Conservation (phyloP, 2,329 filamentous ascomycete genomes). For the Clonostachys rhizophaga region DNA sequence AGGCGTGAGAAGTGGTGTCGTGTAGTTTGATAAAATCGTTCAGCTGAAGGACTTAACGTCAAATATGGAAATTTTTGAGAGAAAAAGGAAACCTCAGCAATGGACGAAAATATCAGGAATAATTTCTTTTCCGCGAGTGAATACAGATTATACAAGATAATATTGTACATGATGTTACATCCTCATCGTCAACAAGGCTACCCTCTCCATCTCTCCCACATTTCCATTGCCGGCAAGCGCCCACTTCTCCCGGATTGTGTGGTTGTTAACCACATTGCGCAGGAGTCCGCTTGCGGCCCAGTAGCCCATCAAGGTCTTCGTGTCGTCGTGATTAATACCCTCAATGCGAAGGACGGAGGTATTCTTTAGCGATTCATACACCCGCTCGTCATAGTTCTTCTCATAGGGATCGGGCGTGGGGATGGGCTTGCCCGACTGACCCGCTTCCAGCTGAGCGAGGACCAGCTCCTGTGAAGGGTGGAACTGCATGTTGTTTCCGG, state of each 20-base stretch:
- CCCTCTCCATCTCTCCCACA: conserved; percentile 80
- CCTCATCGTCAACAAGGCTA: conserved; percentile 43
- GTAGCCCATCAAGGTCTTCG: conserved; percentile 82
- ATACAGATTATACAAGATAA: no score
- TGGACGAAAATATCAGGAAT: no score
- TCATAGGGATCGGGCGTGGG: conserved; percentile 47
- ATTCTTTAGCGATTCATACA: conserved; percentile 46
- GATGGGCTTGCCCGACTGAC: conserved; percentile 24
- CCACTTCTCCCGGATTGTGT: conserved; percentile 77
- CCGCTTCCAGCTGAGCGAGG: conserved; percentile 51
- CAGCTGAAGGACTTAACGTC: neutral
- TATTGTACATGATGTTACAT: conserved; percentile 18
- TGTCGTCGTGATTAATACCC: conserved; percentile 70
- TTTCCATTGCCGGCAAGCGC: conserved; percentile 75
- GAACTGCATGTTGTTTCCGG: conserved; percentile 63
- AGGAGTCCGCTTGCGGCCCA: conserved; percentile 84
- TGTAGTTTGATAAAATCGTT: neutral
- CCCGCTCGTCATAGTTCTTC: conserved; percentile 51
- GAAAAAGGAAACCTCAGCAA: no score
- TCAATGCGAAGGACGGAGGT: conserved; percentile 52
- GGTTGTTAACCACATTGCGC: conserved; percentile 64
- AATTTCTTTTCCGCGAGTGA: no score
- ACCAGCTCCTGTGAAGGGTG: conserved; percentile 65
- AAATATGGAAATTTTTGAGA: neutral
- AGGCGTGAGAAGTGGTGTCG: no score